phyloP scores from a whole-genome alignment of 2,329 filamentous ascomycete genomes.

The Colletotrichum tanaceti region DNA sequence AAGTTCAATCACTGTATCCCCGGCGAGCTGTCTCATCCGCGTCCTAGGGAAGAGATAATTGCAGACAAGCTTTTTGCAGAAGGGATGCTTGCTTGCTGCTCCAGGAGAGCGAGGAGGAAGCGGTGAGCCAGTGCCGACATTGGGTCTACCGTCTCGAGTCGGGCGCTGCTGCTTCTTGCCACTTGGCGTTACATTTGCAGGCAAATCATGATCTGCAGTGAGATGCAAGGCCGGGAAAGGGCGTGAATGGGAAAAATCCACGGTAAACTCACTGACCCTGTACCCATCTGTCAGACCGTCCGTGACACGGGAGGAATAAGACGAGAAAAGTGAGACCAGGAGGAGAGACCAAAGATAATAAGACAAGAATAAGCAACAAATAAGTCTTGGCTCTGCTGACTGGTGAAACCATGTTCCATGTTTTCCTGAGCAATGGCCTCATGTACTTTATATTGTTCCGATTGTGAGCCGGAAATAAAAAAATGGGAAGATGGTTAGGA shows the following conservation, averaged over 20 bases:
- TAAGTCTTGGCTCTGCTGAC: neutral
- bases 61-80: conserved; percentile 21
- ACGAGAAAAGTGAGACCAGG: neutral
- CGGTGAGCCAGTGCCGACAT: neutral
- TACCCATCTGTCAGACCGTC: too few relatives aligned
- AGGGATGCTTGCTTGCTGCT: neutral
- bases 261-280: too few relatives aligned
- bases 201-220: conserved; percentile 29
- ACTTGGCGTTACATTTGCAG: too few relatives aligned
- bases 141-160: neutral
- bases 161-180: too few relatives aligned
- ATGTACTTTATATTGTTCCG: neutral
- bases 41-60: neutral
- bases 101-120: neutral
- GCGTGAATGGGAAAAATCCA: too few relatives aligned
- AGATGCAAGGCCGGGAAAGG: conserved; percentile 12
- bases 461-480: neutral
- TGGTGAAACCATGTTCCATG: neutral
- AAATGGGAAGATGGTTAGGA: neutral
- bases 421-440: conserved; percentile 10
- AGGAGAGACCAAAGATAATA: neutral
- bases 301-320: too few relatives aligned
- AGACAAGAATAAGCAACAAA: conserved; percentile 27
- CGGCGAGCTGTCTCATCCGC: conserved; percentile 15
- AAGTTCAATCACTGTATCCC: neutral